phyloP scores from a whole-genome alignment of 768 basidiomycete species.

The Lactarius hatsudake region DNA sequence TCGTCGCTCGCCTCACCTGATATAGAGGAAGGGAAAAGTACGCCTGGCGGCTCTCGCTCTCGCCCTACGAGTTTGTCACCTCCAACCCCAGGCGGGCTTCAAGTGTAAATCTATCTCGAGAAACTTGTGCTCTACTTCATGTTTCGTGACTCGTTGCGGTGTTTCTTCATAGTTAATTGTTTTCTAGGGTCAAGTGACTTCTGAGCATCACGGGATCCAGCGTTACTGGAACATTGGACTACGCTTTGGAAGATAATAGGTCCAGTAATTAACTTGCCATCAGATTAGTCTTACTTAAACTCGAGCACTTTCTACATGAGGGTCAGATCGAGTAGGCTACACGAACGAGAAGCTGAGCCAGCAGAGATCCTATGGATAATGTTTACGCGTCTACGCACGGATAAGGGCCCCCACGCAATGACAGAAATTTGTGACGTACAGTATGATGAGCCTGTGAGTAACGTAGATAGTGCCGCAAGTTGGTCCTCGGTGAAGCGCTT shows the following conservation, averaged over 20 bases:
- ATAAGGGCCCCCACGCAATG: neutral
- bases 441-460: constrained; percentile 82
- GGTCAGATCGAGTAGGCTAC: neutral
- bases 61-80: neutral
- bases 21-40: constrained; percentile 26
- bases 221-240: neutral
- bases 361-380: neutral
- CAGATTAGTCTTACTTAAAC: constrained; percentile 5
- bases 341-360: neutral
- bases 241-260: neutral
- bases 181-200: constrained; percentile 3
- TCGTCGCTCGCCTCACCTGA: constrained; percentile 43
- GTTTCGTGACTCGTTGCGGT: neutral
- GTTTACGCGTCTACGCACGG: constrained; percentile 27
- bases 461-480: constrained; percentile 73
- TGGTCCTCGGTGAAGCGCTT: constrained; percentile 86
- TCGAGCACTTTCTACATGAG: neutral
- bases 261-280: constrained; percentile 1
- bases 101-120: constrained; percentile 2
- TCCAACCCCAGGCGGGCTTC: neutral
- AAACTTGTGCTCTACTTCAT: neutral
- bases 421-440: constrained; percentile 44
- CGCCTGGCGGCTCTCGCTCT: neutral
- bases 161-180: constrained; percentile 2
- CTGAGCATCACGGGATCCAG: neutral